A percentile compares a stretch with the other conserved stretches of the same genome.
phyloP scores from a whole-genome alignment of 2,329 filamentous ascomycete species.

The Pezicula carpinea region DNA sequence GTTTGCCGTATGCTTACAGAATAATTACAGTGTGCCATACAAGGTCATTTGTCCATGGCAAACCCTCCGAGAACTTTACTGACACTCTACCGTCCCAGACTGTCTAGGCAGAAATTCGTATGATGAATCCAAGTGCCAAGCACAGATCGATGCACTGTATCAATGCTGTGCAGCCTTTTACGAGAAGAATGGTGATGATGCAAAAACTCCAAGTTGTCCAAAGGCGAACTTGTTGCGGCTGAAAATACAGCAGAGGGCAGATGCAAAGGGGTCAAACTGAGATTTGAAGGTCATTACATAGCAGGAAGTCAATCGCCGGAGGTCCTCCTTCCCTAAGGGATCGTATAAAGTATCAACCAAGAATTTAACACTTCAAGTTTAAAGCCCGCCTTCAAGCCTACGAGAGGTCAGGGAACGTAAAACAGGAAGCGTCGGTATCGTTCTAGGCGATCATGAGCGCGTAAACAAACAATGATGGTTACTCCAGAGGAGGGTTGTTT shows the following conservation, averaged over 20 bases:
- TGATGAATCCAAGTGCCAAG: constrained; percentile 78
- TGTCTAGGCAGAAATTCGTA: constrained; percentile 82
- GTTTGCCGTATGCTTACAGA: constrained; percentile 4
- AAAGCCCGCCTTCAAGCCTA: constrained; percentile 48
- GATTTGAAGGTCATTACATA: neutral
- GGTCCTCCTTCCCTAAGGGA: neutral
- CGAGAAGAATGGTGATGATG: constrained; percentile 68
- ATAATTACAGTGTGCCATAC: constrained; percentile 71
- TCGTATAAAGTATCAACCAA: constrained; percentile 5
- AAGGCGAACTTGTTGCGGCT: constrained; percentile 73
- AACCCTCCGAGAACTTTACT: constrained; percentile 11
- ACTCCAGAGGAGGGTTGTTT: constrained; percentile 59
- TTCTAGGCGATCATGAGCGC: constrained; percentile 99
- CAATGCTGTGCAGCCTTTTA: constrained; percentile 93
- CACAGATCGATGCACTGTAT: constrained; percentile 78
- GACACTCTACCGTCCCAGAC: constrained; percentile 48
- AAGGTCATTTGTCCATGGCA: constrained; percentile 52
- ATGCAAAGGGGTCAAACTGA: constrained; percentile 21
- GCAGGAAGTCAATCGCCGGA: constrained; percentile 1
- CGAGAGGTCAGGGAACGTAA: constrained; percentile 59
- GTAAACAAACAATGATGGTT: constrained; percentile 83
- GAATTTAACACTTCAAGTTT: constrained; percentile 45
- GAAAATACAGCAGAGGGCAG: constrained; percentile 69
- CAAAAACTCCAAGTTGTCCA: constrained; percentile 77
- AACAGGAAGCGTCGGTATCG: constrained; percentile 65